Base-by-base conservation (phyloP, 768 basidiomycete genomes). In the Scleroderma bovista region DNA sequence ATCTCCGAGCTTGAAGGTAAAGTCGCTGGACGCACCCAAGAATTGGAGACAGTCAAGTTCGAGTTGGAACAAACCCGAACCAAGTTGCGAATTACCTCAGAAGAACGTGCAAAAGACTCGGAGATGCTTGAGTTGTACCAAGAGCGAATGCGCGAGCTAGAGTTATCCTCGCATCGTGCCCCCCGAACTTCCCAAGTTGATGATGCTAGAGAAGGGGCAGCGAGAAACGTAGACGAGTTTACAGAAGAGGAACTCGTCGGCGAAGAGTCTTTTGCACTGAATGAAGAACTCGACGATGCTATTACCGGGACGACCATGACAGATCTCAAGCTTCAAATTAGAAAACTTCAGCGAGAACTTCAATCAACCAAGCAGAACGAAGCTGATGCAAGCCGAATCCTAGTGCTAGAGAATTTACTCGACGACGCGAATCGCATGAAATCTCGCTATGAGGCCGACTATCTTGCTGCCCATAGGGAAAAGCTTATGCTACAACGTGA, bases 361-460 rank as follows among this genome's bases (percentile, higher is more conserved):
- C 83, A 85, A 44, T 77, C 81, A 6, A 76, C 86, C 29, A 76
- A 76, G 65, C 83, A 81, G 65, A 85, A 88, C 53, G 84, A 87
- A 58, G 85, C 73, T 6, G 90, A 93, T 60, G 75, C 83, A 7
- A 88, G 86, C 52, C 77, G 81, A 23, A 69, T 93, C 6, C 64
- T 93, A 16, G 89, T 95, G n/a, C 72, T 96, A 23, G 92, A 97
- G 69, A 93, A 91, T 60, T 70, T 95, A 48, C 71, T 97, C 48
- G 90, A 93, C 46, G 94, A 97, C 57, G 89, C 93, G 24, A 94
- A 86, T 53, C 75, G 88, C 55, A 86, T 89, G 83, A 95, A 95
- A 73, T 75, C 79, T 26, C 77, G 92, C 26, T 95, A 95, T 59
- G 93, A 97, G 66, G 71, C 74, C 17, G 93, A 96, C 60, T 96